Base-by-base conservation (phyloP, 108 stramenopile genomes). In the Nannochloropsis gaditana region DNA sequence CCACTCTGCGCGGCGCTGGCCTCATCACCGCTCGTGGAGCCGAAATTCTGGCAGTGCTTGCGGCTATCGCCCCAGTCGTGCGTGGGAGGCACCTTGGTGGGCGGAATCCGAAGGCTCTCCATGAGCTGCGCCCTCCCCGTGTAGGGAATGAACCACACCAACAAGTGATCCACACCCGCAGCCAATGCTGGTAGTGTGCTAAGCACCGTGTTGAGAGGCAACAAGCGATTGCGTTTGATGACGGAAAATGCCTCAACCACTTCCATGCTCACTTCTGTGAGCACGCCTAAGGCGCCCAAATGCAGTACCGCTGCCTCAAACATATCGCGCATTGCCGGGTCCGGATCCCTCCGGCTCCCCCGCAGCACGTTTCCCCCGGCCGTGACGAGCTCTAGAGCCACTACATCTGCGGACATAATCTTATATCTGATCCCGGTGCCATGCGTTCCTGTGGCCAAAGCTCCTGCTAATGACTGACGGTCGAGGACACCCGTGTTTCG, bases 381-480 rank as follows among this genome's bases (percentile, higher is more conserved):
- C 45, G 82, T 45, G 17, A 82, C 9, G 19, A 43, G 3, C 9
- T 45, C 82, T 21, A 82, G 21, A 15, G 82, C 4, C 9, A 45
- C 82, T 15, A 73, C 8, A 73, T 73, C 59, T 3, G 59, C 59
- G n/a, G 59, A 73, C 59, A 73, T 73, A 73, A 73, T 73, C 59
- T 73, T 15, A 6, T 73, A 73, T 15, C n/a, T 73, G 59, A 73
- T 73, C 17, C 82, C 82, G 2, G 82, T 82, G 44, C 82, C 82
- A 82, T 82, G 82, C 45, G 82, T 82, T 15, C 82, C 82, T 9
- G 82, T 82, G 2, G 82, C 43, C 44, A 82, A 45, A 19, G 82
- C 82, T 5, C 82, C 82, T 19, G 82, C 82, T 15, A 82, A 21
- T 15, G 44, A 45, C 21, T 82, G 82, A 19, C 44, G 44, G 44